Percentiles rank a stretch among this genome's conserved stretches.
These are phyloP conservation scores for Corynascus novoguineensis DNA, from an alignment of 495 filamentous ascomycete species.

Conservation along the genomic window DNA sequence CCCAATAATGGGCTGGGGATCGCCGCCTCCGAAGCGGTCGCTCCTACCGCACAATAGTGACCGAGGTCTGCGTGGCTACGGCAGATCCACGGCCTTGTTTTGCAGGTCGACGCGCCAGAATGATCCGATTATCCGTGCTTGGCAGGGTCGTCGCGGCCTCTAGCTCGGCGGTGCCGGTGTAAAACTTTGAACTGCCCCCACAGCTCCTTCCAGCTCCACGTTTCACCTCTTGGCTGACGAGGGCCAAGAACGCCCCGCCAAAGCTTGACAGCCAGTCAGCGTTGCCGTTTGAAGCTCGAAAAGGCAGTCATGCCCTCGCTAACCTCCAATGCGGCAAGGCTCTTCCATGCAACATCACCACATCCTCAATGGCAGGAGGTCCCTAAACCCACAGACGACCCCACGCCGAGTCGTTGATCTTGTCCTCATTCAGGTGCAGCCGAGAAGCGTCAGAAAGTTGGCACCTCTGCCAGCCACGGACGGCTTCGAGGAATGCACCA, in stretches of 20 bases:
- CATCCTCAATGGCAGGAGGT: neutral
- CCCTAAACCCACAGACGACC: neutral
- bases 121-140: neutral
- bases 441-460: neutral
- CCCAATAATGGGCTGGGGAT: too few relatives aligned
- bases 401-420: neutral
- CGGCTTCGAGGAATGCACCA: neutral
- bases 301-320: neutral
- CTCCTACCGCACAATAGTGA: neutral
- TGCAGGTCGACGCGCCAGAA: neutral
- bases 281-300: neutral
- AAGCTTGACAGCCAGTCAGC: neutral
- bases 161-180: neutral
- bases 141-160: neutral
- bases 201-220: neutral
- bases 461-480: too few relatives aligned
- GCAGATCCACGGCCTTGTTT: too few relatives aligned
- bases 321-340: neutral
- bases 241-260: neutral
- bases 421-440: neutral
- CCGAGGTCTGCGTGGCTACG: neutral
- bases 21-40: too few relatives aligned
- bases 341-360: neutral
- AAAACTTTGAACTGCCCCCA: neutral
- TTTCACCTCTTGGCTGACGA: neutral